Evolutionary conservation across 106 monocot species (phyloP).

Genomic region (Phalaenopsis aphrodite): DNA sequence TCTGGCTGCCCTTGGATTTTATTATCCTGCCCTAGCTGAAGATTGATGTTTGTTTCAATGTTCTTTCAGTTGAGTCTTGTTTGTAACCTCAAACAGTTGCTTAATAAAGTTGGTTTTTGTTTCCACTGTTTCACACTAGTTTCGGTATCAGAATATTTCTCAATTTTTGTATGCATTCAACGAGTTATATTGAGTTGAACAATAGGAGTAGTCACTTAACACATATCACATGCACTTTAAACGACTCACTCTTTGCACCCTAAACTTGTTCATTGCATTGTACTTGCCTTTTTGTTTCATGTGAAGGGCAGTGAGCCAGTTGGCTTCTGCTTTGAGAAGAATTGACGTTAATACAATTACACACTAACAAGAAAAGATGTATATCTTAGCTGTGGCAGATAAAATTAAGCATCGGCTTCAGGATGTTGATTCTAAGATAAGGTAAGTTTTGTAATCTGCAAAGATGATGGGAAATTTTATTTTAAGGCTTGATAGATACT

Average conservation of each 20-base stretch:
- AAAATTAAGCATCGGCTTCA: conserved; percentile 29
- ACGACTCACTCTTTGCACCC: not conserved
- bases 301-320: conserved; percentile 30
- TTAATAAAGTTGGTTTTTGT: too few relatives aligned
- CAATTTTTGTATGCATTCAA: too few relatives aligned
- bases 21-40: too few relatives aligned
- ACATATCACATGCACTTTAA: too few relatives aligned
- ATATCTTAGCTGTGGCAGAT: conserved; percentile 35
- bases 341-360: conserved; percentile 37
- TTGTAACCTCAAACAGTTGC: too few relatives aligned
- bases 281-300: conserved; percentile 5
- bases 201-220: too few relatives aligned
- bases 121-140: too few relatives aligned
- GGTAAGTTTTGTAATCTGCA: conserved; percentile 27
- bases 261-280: not conserved
- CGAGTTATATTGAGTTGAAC: too few relatives aligned
- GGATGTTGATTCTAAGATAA: conserved; percentile 43
- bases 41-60: too few relatives aligned
- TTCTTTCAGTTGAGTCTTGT: too few relatives aligned
- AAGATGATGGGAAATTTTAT: not conserved
- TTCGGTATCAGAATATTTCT: too few relatives aligned
- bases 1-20: too few relatives aligned
- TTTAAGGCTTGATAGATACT: not conserved
- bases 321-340: conserved; percentile 32
- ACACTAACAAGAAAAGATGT: conserved; percentile 36